Evolutionary conservation across 805 yeast species (phyloP), one percentile per base, ranked within the genome.

Genomic region (Debaryomyces hansenii): DNA sequence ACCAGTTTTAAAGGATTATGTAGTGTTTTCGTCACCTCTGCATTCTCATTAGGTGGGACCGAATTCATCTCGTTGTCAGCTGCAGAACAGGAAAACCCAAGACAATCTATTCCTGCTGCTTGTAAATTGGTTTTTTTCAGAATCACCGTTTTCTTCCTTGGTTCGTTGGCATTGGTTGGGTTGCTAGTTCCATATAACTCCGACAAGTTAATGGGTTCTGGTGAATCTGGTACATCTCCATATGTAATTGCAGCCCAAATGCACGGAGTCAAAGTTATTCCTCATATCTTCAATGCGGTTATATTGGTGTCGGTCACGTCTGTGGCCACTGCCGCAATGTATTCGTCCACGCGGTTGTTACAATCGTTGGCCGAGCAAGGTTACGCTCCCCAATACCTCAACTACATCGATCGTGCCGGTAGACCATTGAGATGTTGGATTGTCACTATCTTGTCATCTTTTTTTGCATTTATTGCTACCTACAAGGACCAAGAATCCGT

Each of bases 331-430:
- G 64, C 74, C 11, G 67, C 76, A 14, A 64, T 72, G 48, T 72
- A 72, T 57, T 69, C 75, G 4, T 62, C 70, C 39, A 68, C 74
- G 20, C 61, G 77, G 58, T 66, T 73, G 38, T 63, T 72, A 45
- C 72, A 69, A 47, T 69, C 76, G 10, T 63, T 71, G 51, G 55
- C 74, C 12, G 74, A 67, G 47, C 76, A 71, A 49, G 70, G 71
- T 10, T 63, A 68, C 55, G 76, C 76, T 4, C 76, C 76, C 15
- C 39, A 42, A 29, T 62, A 56, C 44, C 71, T 71, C 52, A 64
- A 68, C 52, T 72, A 62, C 50, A 68, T 72, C 37, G 77, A 72
- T 57, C 65, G 62, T 41, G 35, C 54, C 3, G 77, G 77, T 41
- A 56, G 77, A 53, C 77, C 77, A 5, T 59, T 67, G 47, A 62